A percentile compares a stretch with the other conserved stretches of the same genome.
Conservation (phyloP, 768 basidiomycete genomes). For the Vararia minispora region DNA sequence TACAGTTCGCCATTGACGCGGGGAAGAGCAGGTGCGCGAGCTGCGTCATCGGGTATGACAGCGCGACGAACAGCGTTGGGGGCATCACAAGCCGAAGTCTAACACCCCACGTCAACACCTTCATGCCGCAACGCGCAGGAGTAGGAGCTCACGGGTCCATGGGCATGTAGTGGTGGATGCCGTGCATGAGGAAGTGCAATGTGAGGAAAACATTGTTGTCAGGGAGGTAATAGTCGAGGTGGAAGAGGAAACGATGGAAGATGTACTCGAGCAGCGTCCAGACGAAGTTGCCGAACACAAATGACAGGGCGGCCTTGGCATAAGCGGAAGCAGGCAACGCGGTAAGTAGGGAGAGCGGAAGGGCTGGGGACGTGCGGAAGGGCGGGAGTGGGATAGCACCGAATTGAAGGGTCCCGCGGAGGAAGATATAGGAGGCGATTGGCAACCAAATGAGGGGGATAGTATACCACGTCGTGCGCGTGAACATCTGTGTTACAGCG, state of each 20-base stretch:
- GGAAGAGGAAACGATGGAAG: conserved; percentile 95
- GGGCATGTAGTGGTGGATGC: conserved; percentile 94
- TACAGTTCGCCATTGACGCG: conserved; percentile 74
- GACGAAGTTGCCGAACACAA: conserved; percentile 74
- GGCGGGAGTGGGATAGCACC: conserved; percentile 45
- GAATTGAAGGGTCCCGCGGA: conserved; percentile 79
- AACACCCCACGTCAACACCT: conserved; percentile 5
- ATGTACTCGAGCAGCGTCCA: conserved; percentile 94
- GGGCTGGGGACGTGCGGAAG: conserved; percentile 43
- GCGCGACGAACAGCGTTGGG: conserved; percentile 62
- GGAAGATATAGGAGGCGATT: conserved; percentile 67
- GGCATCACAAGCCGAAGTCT: conserved; percentile 97
- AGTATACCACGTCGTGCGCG: conserved; percentile 87
- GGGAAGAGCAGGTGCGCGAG: conserved; percentile 82
- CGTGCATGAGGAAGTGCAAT: conserved; percentile 88
- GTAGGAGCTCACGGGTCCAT: conserved; percentile 68
- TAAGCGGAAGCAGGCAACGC: conserved; percentile 40
- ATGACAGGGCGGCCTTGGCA: conserved; percentile 50
- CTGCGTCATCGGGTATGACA: conserved; percentile 79
- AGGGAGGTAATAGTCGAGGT: conserved; percentile 80
- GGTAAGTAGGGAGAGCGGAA: conserved; percentile 39
- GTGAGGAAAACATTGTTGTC: conserved; percentile 72
- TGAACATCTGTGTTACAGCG: conserved; percentile 44
- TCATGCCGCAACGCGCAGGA: background rate
- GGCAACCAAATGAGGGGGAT: conserved; percentile 90